These are phyloP conservation scores for Aspergillus indologenus DNA, from an alignment of 495 filamentous ascomycete genomes.

Conservation along the genomic window DNA sequence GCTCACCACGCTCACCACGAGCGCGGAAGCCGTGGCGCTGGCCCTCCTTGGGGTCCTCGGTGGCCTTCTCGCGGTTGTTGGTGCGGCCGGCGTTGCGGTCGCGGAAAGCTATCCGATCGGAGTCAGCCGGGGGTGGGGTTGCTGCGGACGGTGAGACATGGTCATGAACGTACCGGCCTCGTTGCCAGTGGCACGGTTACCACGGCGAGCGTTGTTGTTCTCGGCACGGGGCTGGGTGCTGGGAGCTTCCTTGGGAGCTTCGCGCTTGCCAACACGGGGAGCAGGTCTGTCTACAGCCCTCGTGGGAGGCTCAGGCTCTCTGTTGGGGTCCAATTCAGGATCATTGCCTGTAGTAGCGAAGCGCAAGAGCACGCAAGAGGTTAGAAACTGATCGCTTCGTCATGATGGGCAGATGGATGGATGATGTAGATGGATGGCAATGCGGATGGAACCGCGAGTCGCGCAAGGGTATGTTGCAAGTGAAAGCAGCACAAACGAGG, in stretches of 20 bases:
- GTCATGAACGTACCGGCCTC: slow-evolving; percentile 72
- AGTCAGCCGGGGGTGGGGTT: slow-evolving; percentile 11
- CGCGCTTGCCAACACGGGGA: slow-evolving; percentile 81
- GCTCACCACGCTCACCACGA: slow-evolving; percentile 39
- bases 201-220: slow-evolving; percentile 52
- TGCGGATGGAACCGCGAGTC: slow-evolving; percentile 10
- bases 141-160: slow-evolving; percentile 2
- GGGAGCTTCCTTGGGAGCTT: slow-evolving; percentile 69
- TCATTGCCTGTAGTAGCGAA: slow-evolving; percentile 67
- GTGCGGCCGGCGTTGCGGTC: slow-evolving; percentile 79
- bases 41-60: slow-evolving; percentile 61
- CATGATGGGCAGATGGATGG: background rate
- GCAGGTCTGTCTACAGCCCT: slow-evolving; percentile 83
- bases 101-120: slow-evolving; percentile 66
- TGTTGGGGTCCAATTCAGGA: slow-evolving; percentile 79
- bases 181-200: slow-evolving; percentile 64
- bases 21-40: slow-evolving; percentile 48
- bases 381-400: slow-evolving; percentile 10
- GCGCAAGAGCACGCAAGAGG: slow-evolving; percentile 12
- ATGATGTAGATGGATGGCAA: background rate
- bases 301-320: slow-evolving; percentile 70
- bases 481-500: slow-evolving; percentile 1
- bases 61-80: slow-evolving; percentile 78
- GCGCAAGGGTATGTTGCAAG: slow-evolving; percentile 14
- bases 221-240: slow-evolving; percentile 32